Evolutionary conservation across 75 land plant genomes (phyloP).

Genomic region (Pseudotsuga menziesii): DNA sequence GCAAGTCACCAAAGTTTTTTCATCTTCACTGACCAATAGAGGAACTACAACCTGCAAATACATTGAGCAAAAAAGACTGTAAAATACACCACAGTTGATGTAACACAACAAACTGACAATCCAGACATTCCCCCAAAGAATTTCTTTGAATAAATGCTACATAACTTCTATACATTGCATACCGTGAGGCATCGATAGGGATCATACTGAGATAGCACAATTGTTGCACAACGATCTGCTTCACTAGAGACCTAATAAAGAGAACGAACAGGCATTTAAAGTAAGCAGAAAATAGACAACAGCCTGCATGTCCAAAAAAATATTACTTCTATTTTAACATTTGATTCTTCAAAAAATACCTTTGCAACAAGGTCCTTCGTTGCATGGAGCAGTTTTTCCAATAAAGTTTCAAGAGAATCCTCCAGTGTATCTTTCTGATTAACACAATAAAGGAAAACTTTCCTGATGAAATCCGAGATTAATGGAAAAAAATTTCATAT

Average conservation of each 20-base stretch:
- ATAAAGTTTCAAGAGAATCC: slow-evolving; percentile 79
- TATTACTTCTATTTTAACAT: too few relatives aligned
- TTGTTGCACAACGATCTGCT: slow-evolving; percentile 74
- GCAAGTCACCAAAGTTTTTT: slow-evolving; percentile 89
- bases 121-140: too few relatives aligned
- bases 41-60: slow-evolving; percentile 85
- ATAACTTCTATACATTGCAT: slow-evolving; percentile 9
- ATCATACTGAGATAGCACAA: slow-evolving; percentile 79
- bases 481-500: not conserved
- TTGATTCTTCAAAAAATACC: slow-evolving; percentile 30
- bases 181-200: slow-evolving; percentile 88
- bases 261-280: not conserved
- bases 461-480: not conserved
- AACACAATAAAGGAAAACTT: not conserved
- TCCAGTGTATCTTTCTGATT: slow-evolving; percentile 79
- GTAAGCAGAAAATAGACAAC: not conserved
- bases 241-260: slow-evolving; percentile 75
- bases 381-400: slow-evolving; percentile 90
- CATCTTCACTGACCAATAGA: slow-evolving; percentile 85
- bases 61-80: not conserved
- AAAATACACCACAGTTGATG: not conserved
- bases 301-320: not conserved
- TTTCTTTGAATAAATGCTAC: not conserved
- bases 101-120: not conserved
- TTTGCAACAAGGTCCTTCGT: slow-evolving; percentile 66